These are phyloP conservation scores for Leccinum subgranulosum DNA, from an alignment of 768 basidiomycete species.

Conservation along the genomic window DNA sequence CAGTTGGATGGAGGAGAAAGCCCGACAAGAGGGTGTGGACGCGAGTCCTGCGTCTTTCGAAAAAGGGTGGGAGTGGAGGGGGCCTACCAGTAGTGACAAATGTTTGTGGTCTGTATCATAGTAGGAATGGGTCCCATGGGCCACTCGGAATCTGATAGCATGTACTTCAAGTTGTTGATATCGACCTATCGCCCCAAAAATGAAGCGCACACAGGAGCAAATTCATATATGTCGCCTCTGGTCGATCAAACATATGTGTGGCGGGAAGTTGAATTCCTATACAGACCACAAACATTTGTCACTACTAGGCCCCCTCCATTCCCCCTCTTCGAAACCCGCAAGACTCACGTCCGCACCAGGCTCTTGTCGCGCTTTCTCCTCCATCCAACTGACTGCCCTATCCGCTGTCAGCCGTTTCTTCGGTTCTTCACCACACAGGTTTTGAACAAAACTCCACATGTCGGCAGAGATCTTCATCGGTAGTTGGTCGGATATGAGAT, in stretches of 20 bases:
- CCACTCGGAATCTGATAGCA: too few relatives aligned
- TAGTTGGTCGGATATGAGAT: slow-evolving; percentile 1
- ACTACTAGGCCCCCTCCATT: slow-evolving; percentile 3
- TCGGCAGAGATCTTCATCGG: slow-evolving; percentile 15
- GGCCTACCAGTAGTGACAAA: background rate
- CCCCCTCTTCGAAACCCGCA: slow-evolving; percentile 15
- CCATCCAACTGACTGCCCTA: slow-evolving; percentile 25
- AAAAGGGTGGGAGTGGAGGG: slow-evolving; percentile 20
- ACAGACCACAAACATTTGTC: slow-evolving; percentile 14
- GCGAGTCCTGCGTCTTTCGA: slow-evolving; percentile 4
- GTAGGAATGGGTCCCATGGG: too few relatives aligned
- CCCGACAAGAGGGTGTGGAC: slow-evolving; percentile 4
- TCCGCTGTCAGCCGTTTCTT: slow-evolving; percentile 22
- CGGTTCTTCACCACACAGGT: slow-evolving; percentile 22
- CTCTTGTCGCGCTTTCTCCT: slow-evolving; percentile 11
- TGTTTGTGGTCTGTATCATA: slow-evolving; percentile 11
- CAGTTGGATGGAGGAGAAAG: slow-evolving; percentile 25
- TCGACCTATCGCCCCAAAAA: too few relatives aligned
- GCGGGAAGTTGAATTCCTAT: too few relatives aligned
- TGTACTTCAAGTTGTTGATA: too few relatives aligned
- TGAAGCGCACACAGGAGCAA: too few relatives aligned
- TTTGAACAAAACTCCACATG: slow-evolving; percentile 31
- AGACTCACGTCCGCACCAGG: slow-evolving; percentile 1
- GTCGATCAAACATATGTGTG: too few relatives aligned
- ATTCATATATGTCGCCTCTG: too few relatives aligned